These are phyloP conservation scores for Hyphopichia homilentoma DNA, from an alignment of 805 yeast genomes.

Conservation along the genomic window DNA sequence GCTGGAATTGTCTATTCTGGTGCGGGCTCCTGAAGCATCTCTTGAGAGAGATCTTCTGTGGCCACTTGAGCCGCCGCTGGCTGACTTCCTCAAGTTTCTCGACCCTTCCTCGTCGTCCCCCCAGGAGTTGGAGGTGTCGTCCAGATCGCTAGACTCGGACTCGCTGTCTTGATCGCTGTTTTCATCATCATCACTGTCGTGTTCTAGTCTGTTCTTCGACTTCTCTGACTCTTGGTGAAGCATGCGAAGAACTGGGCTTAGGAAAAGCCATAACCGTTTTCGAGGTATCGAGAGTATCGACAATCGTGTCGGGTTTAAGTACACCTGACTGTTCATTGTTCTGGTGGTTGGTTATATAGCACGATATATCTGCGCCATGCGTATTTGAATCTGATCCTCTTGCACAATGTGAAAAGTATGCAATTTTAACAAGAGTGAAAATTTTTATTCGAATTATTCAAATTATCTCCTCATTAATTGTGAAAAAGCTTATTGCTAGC, in stretches of 20 bases:
- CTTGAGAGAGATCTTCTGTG: too few relatives aligned
- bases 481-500: too few relatives aligned
- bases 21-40: slow-evolving; percentile 8
- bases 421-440: too few relatives aligned
- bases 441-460: too few relatives aligned
- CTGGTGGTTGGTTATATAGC: too few relatives aligned
- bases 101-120: too few relatives aligned
- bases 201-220: slow-evolving; percentile 4
- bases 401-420: too few relatives aligned
- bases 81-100: slow-evolving; percentile 4
- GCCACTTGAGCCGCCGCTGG: slow-evolving; percentile 4
- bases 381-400: too few relatives aligned
- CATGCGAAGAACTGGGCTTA: slow-evolving; percentile 47
- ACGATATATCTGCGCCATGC: too few relatives aligned
- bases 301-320: slow-evolving; percentile 42
- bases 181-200: slow-evolving; percentile 13
- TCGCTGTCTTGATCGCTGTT: slow-evolving; percentile 9
- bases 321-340: slow-evolving; percentile 44
- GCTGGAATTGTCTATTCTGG: slow-evolving; percentile 25
- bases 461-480: too few relatives aligned
- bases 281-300: slow-evolving; percentile 53
- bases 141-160: slow-evolving; percentile 7
- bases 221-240: slow-evolving; percentile 33
- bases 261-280: slow-evolving; percentile 49
- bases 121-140: slow-evolving; percentile 3